Percentiles rank a stretch among this genome's conserved stretches.
Evolutionary conservation across 148 eudicot species (phyloP).

Genomic region (Vaccinium darrowii): DNA sequence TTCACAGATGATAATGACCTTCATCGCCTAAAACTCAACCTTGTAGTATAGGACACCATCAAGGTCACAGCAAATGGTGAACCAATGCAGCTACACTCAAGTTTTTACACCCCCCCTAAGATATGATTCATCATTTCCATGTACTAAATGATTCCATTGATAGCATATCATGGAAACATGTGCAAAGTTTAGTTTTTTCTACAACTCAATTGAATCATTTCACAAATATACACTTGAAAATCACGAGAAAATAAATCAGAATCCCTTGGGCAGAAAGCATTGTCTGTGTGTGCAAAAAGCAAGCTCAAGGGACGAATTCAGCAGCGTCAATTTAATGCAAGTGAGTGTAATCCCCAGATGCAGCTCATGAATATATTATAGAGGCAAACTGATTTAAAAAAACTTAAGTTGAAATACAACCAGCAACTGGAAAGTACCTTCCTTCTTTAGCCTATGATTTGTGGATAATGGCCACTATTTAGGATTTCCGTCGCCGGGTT

Average conservation of each 20-base stretch:
- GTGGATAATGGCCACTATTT: slow-evolving; percentile 10
- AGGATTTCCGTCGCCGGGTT: slow-evolving; percentile 53
- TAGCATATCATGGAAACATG: not conserved
- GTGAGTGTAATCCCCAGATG: not conserved
- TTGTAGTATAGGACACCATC: not conserved
- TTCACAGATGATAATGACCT: not conserved
- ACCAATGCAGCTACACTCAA: not conserved
- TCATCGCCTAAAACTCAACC: not conserved
- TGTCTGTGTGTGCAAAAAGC: not conserved
- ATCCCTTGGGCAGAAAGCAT: not conserved
- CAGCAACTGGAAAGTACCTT: not conserved
- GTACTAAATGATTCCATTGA: not conserved
- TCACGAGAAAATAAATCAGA: not conserved
- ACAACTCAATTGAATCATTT: not conserved
- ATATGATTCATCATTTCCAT: not conserved
- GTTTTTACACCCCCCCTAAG: not conserved
- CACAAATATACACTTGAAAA: not conserved
- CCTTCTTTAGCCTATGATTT: not conserved
- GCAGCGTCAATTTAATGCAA: not conserved
- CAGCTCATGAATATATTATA: not conserved
- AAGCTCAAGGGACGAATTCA: not conserved
- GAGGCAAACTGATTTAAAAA: not conserved
- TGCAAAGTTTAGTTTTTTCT: not conserved
- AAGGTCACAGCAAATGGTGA: not conserved
- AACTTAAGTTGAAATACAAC: not conserved